These are phyloP conservation scores for Halophytophthora batemanensis DNA, from an alignment of 352 stramenopile genomes.

Conservation along the genomic window DNA sequence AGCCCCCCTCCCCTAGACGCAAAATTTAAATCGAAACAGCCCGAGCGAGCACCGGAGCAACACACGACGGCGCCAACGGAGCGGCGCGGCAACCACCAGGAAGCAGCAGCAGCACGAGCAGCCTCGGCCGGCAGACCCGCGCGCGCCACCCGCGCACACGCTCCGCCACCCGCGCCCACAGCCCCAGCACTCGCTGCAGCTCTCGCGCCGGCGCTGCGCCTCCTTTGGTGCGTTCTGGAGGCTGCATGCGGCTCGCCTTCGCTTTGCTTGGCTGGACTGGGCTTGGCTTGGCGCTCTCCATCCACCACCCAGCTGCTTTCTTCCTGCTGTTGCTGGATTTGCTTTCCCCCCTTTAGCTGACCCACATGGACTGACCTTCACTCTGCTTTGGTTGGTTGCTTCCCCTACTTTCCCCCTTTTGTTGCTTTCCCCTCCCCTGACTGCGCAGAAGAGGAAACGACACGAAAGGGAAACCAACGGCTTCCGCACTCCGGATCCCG, in stretches of 20 bases:
- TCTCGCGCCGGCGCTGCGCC: not conserved
- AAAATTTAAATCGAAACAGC: constrained; percentile 1
- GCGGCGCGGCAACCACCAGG: not conserved
- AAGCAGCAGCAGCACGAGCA: not conserved
- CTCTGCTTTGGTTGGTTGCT: too few species aligned
- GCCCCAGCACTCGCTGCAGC: too few species aligned
- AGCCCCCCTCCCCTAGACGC: not conserved
- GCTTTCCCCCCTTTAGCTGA: too few species aligned
- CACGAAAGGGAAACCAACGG: too few species aligned
- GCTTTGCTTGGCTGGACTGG: too few species aligned
- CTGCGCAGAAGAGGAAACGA: not conserved
- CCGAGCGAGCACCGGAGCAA: not conserved
- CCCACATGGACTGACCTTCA: constrained; percentile 7
- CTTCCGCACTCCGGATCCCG: too few species aligned
- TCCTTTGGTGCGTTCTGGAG: not conserved
- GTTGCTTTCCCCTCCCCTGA: not conserved
- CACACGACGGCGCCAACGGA: not conserved
- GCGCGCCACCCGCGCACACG: too few species aligned
- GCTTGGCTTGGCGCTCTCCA: too few species aligned
- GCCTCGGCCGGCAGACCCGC: not conserved
- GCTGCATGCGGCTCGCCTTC: not conserved
- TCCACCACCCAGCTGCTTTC: constrained; percentile 2
- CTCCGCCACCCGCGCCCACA: too few species aligned
- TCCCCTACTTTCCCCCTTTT: too few species aligned
- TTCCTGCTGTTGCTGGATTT: not conserved